Evolutionary conservation across 2,329 filamentous ascomycete genomes (phyloP).

Genomic region (Chaetomium sp.): DNA sequence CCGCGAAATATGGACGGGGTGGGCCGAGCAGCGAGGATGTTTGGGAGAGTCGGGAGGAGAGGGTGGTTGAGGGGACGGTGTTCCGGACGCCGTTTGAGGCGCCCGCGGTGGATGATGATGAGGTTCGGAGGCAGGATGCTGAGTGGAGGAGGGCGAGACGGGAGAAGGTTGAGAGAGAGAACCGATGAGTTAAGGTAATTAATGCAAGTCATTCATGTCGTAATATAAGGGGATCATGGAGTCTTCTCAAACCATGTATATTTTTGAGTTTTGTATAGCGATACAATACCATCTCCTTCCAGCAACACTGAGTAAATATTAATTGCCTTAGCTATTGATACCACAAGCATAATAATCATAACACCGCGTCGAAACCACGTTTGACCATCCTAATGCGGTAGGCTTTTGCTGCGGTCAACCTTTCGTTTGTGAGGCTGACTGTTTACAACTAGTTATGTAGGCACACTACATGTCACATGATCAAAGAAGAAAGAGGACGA

Average conservation of each 20-base stretch:
- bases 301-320: too few species aligned
- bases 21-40: slow-evolving; percentile 77
- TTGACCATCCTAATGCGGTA: too few species aligned
- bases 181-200: neutral
- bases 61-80: slow-evolving; percentile 43
- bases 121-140: slow-evolving; percentile 35
- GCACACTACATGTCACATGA: neutral
- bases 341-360: too few species aligned
- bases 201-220: too few species aligned
- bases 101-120: slow-evolving; percentile 34
- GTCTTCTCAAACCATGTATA: too few species aligned
- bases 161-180: slow-evolving; percentile 24
- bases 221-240: too few species aligned
- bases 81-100: slow-evolving; percentile 39
- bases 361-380: too few species aligned
- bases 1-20: slow-evolving; percentile 57
- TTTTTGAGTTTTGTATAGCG: neutral
- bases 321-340: too few species aligned
- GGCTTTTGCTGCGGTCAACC: too few species aligned
- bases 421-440: too few species aligned
- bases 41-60: slow-evolving; percentile 68
- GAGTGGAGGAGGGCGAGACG: slow-evolving; percentile 33
- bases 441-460: too few species aligned
- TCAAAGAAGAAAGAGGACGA: neutral
- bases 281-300: neutral